Evolutionary conservation across 2,329 filamentous ascomycete genomes (phyloP).

Genomic region (Trichoderma breve): DNA sequence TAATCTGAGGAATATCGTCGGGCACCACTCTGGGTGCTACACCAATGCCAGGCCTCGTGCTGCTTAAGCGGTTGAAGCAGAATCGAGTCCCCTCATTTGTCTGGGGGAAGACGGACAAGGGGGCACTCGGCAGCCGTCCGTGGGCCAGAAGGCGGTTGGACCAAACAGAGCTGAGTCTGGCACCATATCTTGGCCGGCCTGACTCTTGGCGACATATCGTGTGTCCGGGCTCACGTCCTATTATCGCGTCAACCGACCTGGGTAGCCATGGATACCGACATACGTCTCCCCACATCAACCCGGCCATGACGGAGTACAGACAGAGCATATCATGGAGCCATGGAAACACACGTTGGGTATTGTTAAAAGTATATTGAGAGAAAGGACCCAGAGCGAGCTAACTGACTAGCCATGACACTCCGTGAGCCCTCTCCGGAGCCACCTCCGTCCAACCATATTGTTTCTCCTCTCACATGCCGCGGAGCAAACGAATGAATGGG

Average conservation of each 20-base stretch:
- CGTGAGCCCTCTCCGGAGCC: neutral
- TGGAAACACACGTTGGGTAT: neutral
- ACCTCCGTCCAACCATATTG: neutral
- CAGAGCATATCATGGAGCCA: neutral
- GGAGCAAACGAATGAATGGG: neutral
- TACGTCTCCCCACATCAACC: neutral
- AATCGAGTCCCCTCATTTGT: neutral
- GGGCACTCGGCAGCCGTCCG: neutral
- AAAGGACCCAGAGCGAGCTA: neutral
- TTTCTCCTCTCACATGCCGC: neutral
- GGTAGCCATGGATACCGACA: neutral
- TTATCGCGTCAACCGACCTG: neutral
- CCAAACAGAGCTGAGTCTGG: neutral
- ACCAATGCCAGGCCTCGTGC: neutral
- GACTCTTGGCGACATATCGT: neutral
- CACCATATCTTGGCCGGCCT: neutral
- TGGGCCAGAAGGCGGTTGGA: neutral
- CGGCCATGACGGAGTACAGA: neutral
- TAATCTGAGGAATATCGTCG: constrained; percentile 11
- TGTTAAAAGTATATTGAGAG: neutral
- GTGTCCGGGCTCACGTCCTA: constrained; percentile 17
- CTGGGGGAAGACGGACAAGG: neutral
- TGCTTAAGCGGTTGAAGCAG: neutral
- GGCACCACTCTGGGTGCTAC: constrained; percentile 14
- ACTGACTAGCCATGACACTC: neutral